phyloP scores from a whole-genome alignment of 208 protist genomes.

The Naegleria gruberi region DNA sequence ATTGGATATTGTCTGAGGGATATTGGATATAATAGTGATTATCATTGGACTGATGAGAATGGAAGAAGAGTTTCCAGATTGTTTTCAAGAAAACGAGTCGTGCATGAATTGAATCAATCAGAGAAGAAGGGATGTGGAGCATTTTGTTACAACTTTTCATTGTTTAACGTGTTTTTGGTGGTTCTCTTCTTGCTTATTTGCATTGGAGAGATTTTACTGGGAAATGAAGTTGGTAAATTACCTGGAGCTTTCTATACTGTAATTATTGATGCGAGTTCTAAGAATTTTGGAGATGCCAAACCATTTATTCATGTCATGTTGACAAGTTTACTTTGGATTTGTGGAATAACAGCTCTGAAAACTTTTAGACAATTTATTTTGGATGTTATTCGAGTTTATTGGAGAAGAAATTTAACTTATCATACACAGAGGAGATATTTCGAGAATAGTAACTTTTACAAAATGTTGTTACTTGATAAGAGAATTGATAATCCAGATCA shows the following conservation, averaged over 20 bases:
- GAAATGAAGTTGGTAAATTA: neutral
- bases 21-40: neutral
- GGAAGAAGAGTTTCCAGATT: neutral
- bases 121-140: neutral
- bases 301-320: neutral
- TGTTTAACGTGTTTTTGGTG: neutral
- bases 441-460: neutral
- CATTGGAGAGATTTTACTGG: neutral
- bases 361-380: neutral
- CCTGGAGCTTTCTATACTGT: neutral
- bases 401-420: neutral
- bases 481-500: conserved; percentile 15
- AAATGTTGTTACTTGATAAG: neutral
- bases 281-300: neutral
- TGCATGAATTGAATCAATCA: neutral
- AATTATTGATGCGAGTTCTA: neutral
- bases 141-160: neutral
- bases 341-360: neutral
- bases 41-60: neutral
- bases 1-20: neutral
- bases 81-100: neutral
- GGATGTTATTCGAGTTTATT: neutral
- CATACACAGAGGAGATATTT: neutral
- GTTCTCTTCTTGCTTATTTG: neutral
- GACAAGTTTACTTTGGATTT: neutral